Percentiles rank a stretch among this genome's conserved stretches.
phyloP scores from a whole-genome alignment of 2,329 filamentous ascomycete genomes.

The Colletotrichum sp. region DNA sequence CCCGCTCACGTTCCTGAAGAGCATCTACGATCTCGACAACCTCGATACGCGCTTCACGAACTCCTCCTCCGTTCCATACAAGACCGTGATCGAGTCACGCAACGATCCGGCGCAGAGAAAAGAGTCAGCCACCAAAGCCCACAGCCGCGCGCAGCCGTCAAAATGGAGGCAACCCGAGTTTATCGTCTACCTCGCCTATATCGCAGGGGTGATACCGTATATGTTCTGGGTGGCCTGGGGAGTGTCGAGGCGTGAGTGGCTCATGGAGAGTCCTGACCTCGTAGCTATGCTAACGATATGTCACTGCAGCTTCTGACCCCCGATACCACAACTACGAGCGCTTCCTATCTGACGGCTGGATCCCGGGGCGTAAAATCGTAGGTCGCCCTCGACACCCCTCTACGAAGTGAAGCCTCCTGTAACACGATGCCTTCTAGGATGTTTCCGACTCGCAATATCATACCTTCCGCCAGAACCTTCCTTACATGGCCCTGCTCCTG shows the following conservation, averaged over 20 bases:
- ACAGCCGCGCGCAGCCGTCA: conserved; percentile 59
- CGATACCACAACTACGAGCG: conserved; percentile 77
- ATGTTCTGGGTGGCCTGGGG: conserved; percentile 93
- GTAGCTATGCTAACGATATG: not conserved
- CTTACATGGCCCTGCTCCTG: conserved; percentile 77
- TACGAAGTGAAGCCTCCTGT: conserved; percentile 2
- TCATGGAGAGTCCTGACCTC: not conserved
- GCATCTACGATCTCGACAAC: conserved; percentile 69
- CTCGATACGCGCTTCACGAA: conserved; percentile 70
- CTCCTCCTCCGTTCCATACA: conserved; percentile 72
- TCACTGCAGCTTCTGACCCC: conserved; percentile 72
- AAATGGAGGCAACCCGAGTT: conserved; percentile 91
- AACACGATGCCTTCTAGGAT: conserved; percentile 64
- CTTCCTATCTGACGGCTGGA: conserved; percentile 83
- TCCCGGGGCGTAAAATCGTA: conserved; percentile 88
- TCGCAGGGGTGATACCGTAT: conserved; percentile 71
- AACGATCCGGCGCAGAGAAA: conserved; percentile 38
- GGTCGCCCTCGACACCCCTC: conserved; percentile 30
- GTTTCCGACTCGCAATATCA: conserved; percentile 88
- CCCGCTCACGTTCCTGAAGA: conserved; percentile 46
- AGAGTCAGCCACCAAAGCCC: conserved; percentile 47
- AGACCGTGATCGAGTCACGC: conserved; percentile 58
- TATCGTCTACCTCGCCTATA: conserved; percentile 76
- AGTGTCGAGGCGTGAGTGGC: conserved; percentile 76
- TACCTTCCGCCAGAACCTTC: conserved; percentile 85